Conservation (phyloP, 2,329 filamentous ascomycete species). For the Alternaria metachromatica region DNA sequence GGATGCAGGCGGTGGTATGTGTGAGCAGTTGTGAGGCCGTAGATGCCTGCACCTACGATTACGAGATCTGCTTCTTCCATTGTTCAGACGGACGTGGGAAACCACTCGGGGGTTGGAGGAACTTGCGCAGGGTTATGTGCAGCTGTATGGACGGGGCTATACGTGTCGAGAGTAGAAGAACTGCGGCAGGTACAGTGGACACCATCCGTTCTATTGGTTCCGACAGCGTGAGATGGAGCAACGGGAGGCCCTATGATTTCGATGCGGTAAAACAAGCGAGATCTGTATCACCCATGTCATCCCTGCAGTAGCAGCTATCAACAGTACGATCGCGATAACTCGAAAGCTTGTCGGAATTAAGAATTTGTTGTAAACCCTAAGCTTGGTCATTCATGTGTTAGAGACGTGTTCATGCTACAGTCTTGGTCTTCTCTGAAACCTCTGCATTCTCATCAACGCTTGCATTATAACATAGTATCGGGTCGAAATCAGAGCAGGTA, state of each 20-base stretch:
- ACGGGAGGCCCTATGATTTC: not conserved
- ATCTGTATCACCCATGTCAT: not conserved
- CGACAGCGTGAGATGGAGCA: not conserved
- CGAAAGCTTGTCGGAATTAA: not conserved
- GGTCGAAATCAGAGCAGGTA: not conserved
- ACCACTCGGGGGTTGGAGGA: not conserved
- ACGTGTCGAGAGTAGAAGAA: not conserved
- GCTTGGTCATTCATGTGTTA: not conserved
- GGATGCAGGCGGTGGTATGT: conserved; percentile 54
- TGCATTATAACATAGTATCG: not conserved
- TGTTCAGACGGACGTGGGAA: not conserved
- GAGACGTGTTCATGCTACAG: not conserved
- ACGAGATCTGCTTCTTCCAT: conserved; percentile 19
- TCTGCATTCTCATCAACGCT: not conserved
- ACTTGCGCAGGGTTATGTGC: not conserved
- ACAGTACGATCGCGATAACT: not conserved
- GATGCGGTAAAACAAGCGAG: conserved; percentile 3
- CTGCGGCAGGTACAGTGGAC: not conserved
- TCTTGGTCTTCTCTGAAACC: not conserved
- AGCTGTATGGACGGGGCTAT: not conserved
- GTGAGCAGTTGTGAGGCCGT: conserved; percentile 56
- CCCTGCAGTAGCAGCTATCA: not conserved
- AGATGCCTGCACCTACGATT: conserved; percentile 28
- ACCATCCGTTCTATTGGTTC: not conserved
- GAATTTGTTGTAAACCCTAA: not conserved